These are phyloP conservation scores for Penicillium pancosmium DNA, from an alignment of 495 filamentous ascomycete genomes.

Conservation along the genomic window DNA sequence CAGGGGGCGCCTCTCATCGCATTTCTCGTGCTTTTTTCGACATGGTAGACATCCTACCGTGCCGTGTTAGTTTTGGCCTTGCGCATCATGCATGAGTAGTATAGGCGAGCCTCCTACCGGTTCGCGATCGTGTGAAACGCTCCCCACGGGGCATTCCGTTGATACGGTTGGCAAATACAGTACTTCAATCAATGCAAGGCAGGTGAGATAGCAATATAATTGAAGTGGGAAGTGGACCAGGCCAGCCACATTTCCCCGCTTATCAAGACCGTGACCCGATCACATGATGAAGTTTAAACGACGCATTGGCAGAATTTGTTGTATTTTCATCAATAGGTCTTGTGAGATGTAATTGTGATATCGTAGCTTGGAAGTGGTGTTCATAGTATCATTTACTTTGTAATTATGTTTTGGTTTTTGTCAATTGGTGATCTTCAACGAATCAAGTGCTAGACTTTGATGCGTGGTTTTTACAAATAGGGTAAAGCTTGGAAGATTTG, in stretches of 20 bases:
- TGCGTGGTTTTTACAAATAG: too few species aligned
- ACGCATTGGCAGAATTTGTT: too few species aligned
- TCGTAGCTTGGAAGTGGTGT: too few species aligned
- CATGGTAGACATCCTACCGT: constrained; percentile 28
- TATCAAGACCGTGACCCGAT: not conserved
- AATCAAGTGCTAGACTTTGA: too few species aligned
- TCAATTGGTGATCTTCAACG: too few species aligned
- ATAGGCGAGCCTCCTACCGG: constrained; percentile 15
- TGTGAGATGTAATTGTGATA: too few species aligned
- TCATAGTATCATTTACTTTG: too few species aligned
- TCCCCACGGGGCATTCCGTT: constrained; percentile 23
- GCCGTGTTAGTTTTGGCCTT: constrained; percentile 6
- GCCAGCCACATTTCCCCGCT: not conserved
- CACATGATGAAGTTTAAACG: constrained; percentile 1
- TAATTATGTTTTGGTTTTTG: too few species aligned
- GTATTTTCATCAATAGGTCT: too few species aligned
- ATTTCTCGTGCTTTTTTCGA: constrained; percentile 31
- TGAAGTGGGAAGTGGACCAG: not conserved
- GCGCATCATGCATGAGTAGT: not conserved
- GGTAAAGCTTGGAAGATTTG: too few species aligned
- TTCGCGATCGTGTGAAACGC: constrained; percentile 26
- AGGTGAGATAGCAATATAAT: not conserved
- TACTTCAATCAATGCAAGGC: not conserved
- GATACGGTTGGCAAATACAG: not conserved
- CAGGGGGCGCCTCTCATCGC: constrained; percentile 25